Conservation (phyloP, 768 basidiomycete species). For the Guyanaporus albipodus region DNA sequence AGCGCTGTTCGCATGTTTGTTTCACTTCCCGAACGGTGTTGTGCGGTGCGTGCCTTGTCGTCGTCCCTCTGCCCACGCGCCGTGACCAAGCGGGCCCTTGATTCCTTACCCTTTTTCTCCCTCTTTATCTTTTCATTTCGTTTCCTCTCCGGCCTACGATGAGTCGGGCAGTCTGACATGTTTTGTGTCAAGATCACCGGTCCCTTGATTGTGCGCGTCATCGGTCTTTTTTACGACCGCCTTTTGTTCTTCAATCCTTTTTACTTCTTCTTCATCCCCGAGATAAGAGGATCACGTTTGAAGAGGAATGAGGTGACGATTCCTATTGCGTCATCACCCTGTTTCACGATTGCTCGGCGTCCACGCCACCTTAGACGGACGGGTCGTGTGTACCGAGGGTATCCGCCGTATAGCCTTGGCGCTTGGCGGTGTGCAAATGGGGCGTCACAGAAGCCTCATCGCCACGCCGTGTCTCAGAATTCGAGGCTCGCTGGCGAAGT, state of each 20-base stretch:
- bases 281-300: slow-evolving; percentile 77
- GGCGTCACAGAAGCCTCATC: slow-evolving; percentile 38
- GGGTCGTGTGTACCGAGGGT: slow-evolving; percentile 76
- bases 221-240: slow-evolving; percentile 67
- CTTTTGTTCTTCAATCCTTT: too few species aligned
- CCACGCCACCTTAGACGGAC: slow-evolving; percentile 52
- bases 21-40: too few species aligned
- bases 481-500: too few species aligned
- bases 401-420: slow-evolving; percentile 64
- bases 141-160: too few species aligned
- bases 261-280: slow-evolving; percentile 75
- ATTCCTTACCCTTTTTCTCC: not conserved
- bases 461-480: slow-evolving; percentile 20
- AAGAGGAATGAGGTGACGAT: slow-evolving; percentile 55
- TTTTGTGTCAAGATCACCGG: slow-evolving; percentile 45
- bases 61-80: slow-evolving; percentile 71
- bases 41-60: too few species aligned
- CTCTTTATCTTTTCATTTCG: too few species aligned
- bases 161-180: not conserved
- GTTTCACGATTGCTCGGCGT: not conserved
- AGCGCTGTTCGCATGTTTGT: slow-evolving; percentile 1
- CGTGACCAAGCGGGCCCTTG: slow-evolving; percentile 42
- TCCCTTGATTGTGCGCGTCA: slow-evolving; percentile 63
- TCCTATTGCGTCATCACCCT: not conserved
- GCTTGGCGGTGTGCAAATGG: slow-evolving; percentile 56